These are phyloP conservation scores for Podospora anserina DNA, from an alignment of 495 filamentous ascomycete genomes.

Conservation along the genomic window DNA sequence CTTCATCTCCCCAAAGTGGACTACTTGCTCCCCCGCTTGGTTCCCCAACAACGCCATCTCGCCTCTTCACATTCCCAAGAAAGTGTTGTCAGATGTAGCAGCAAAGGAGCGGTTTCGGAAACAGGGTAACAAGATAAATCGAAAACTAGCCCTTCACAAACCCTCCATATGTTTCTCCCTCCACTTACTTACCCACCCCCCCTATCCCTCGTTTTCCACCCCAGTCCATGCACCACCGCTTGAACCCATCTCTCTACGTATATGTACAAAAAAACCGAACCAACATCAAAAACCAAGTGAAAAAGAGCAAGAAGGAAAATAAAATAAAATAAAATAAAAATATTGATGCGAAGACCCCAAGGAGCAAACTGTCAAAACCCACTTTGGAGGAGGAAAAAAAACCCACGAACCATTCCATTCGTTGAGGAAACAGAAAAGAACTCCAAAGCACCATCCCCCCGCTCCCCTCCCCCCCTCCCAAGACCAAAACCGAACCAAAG, in stretches of 20 bases:
- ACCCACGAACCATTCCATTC: not conserved
- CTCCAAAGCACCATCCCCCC: not conserved
- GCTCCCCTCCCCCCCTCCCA: too few relatives aligned
- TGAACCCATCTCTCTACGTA: not conserved
- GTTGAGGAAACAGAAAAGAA: not conserved
- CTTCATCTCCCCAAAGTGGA: not conserved
- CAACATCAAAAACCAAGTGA: not conserved
- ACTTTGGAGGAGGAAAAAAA: not conserved
- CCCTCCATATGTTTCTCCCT: too few relatives aligned
- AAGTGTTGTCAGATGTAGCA: not conserved
- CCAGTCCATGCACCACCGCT: not conserved
- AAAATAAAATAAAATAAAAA: not conserved
- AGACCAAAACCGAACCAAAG: not conserved
- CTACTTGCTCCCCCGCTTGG: not conserved
- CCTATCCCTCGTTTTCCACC: not conserved
- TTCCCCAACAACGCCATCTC: not conserved
- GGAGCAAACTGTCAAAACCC: not conserved
- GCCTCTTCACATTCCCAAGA: not conserved
- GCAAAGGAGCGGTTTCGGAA: not conserved
- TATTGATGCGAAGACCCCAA: not conserved
- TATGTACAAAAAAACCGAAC: not conserved
- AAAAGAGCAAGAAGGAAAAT: slow-evolving; percentile 2
- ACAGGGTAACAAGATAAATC: not conserved
- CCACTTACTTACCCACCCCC: not conserved
- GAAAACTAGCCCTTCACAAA: not conserved